Evolutionary conservation across 2,329 filamentous ascomycete species (phyloP).

Genomic region (Lasiodiplodia gonubiensis): DNA sequence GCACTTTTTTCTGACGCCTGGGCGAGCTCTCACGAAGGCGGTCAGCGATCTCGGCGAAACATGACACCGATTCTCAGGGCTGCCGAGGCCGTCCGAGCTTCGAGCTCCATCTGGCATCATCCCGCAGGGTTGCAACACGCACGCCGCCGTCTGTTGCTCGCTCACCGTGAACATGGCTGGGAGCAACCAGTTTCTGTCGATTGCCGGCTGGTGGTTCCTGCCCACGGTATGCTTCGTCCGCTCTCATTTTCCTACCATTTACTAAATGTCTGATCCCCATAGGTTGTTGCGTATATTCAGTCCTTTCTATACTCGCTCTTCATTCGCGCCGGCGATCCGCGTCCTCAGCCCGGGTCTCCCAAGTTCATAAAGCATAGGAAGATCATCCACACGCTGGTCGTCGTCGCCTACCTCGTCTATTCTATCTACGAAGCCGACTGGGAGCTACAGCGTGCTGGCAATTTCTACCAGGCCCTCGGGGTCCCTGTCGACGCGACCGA

Average conservation of each 20-base stretch:
- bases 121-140: slow-evolving; percentile 2
- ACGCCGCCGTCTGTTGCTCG: slow-evolving; percentile 5
- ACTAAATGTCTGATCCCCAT: neutral
- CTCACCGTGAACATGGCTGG: slow-evolving; percentile 9
- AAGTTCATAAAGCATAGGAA: slow-evolving; percentile 76
- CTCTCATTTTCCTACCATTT: neutral
- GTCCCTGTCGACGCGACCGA: slow-evolving; percentile 73
- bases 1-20: slow-evolving; percentile 24
- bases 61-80: neutral
- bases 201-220: slow-evolving; percentile 66
- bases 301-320: slow-evolving; percentile 84
- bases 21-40: slow-evolving; percentile 6
- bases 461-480: slow-evolving; percentile 80
- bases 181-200: slow-evolving; percentile 52
- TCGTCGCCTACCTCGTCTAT: slow-evolving; percentile 84
- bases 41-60: slow-evolving; percentile 22
- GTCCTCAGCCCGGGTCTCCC: slow-evolving; percentile 70
- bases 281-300: slow-evolving; percentile 80
- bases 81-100: slow-evolving; percentile 2
- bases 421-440: slow-evolving; percentile 92
- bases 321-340: slow-evolving; percentile 86
- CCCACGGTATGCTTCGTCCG: slow-evolving; percentile 57
- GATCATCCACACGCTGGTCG: slow-evolving; percentile 81
- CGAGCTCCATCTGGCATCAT: slow-evolving; percentile 24
- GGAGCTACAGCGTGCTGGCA: slow-evolving; percentile 71